Percentiles rank a stretch among this genome's conserved stretches.
Evolutionary conservation across 2,329 filamentous ascomycete species (phyloP).

Genomic region (Sphaerostilbella broomeana): DNA sequence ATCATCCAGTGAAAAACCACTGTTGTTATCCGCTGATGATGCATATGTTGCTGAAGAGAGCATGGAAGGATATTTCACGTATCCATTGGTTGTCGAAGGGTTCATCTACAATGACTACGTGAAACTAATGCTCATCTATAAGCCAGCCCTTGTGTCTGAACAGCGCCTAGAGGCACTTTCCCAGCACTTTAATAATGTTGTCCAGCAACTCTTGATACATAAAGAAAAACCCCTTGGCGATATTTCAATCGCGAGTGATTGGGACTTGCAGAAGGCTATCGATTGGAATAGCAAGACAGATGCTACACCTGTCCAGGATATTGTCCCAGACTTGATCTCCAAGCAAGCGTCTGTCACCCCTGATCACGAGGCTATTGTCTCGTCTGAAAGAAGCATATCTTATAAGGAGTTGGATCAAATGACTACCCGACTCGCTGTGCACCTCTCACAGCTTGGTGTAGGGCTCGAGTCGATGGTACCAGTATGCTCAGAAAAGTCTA

Average conservation of each 20-base stretch:
- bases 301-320: slow-evolving; percentile 5
- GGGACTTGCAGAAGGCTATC: slow-evolving; percentile 6
- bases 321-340: slow-evolving; percentile 2
- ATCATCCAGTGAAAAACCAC: no score
- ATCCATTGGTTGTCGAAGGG: slow-evolving; percentile 10
- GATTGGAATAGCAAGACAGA: slow-evolving; percentile 4
- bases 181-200: slow-evolving; percentile 8
- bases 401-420: slow-evolving; percentile 15
- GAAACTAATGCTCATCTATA: slow-evolving; percentile 6
- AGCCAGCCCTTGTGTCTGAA: slow-evolving; percentile 2
- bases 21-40: neutral
- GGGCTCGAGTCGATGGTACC: slow-evolving; percentile 16
- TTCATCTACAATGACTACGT: neutral
- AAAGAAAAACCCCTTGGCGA: neutral
- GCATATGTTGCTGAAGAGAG: slow-evolving; percentile 1
- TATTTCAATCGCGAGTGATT: slow-evolving; percentile 5
- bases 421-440: slow-evolving; percentile 8
- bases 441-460: slow-evolving; percentile 17
- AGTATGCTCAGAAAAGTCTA: slow-evolving; percentile 16
- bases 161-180: slow-evolving; percentile 2
- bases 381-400: slow-evolving; percentile 18
- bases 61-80: slow-evolving; percentile 7
- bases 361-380: slow-evolving; percentile 9
- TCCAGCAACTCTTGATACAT: slow-evolving; percentile 4
- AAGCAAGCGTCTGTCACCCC: neutral